phyloP scores from a whole-genome alignment of 148 eudicot genomes.

The Heliamphora exappendiculata region DNA sequence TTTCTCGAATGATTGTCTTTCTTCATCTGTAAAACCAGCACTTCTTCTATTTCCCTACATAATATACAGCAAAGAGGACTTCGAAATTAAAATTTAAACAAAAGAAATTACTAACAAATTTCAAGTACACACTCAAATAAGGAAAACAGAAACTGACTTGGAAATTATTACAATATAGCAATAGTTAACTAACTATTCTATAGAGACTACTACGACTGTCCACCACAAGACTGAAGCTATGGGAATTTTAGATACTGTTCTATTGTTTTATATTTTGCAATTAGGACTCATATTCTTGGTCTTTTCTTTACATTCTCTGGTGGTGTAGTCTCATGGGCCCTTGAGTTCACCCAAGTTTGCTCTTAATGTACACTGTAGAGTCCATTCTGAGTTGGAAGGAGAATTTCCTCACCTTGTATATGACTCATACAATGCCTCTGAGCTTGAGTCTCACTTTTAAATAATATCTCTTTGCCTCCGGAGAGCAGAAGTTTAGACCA shows the following conservation, averaged over 20 bases:
- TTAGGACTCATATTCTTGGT: background rate
- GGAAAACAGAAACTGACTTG: background rate
- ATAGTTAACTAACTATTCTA: background rate
- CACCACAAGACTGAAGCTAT: background rate
- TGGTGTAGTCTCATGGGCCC: background rate
- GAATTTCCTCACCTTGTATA: background rate
- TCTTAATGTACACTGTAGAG: background rate
- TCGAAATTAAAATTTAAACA: background rate
- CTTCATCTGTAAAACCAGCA: constrained; percentile 93
- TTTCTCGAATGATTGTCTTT: constrained; percentile 71
- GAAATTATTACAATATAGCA: background rate
- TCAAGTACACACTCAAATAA: background rate
- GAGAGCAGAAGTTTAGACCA: background rate
- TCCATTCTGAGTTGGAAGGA: background rate
- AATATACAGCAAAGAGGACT: constrained; percentile 1
- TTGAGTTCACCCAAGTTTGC: background rate
- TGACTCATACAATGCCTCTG: background rate
- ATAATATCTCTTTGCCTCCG: background rate
- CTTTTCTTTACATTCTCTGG: background rate
- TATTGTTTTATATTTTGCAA: background rate
- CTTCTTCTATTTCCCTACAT: constrained; percentile 86
- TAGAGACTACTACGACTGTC: background rate
- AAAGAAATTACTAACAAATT: background rate
- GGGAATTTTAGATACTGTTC: background rate
- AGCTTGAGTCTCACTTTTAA: background rate